These are phyloP conservation scores for Clitocybe nebularis DNA, from an alignment of 1,284 basidiomycete species.

Conservation along the genomic window DNA sequence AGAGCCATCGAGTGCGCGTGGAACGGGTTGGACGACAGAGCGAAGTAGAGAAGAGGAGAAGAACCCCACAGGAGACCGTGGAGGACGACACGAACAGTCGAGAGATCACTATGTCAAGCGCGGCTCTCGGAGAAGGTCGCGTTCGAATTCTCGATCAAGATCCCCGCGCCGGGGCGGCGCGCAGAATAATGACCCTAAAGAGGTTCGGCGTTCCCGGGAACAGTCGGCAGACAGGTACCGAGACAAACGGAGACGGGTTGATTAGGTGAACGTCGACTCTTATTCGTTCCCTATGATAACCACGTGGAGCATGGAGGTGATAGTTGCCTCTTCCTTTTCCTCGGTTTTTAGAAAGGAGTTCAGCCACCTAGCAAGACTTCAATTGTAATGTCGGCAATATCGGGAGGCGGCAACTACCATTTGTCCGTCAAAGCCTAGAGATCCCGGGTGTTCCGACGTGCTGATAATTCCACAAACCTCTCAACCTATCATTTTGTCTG, in stretches of 20 bases:
- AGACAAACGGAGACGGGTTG: slow-evolving; percentile 36
- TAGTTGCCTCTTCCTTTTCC: no score
- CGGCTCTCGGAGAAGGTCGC: slow-evolving; percentile 15
- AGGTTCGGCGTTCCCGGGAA: slow-evolving; percentile 41
- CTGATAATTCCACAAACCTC: not conserved
- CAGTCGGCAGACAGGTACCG: slow-evolving; percentile 32
- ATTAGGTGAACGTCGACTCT: slow-evolving; percentile 18
- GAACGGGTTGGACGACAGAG: slow-evolving; percentile 16
- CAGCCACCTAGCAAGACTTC: no score
- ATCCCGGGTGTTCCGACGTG: not conserved
- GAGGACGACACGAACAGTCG: slow-evolving; percentile 6
- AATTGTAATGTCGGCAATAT: no score
- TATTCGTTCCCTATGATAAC: no score
- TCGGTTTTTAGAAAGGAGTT: no score
- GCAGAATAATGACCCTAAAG: slow-evolving; percentile 25
- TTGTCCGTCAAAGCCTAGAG: no score
- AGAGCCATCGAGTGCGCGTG: slow-evolving; percentile 10
- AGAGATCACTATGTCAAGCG: slow-evolving; percentile 15
- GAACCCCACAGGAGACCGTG: slow-evolving; percentile 16
- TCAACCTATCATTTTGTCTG: not conserved
- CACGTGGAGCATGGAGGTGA: no score
- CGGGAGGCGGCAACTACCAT: no score
- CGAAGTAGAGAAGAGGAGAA: slow-evolving; percentile 10
- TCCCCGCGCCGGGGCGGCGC: slow-evolving; percentile 20
- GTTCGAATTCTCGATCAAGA: slow-evolving; percentile 32